Evolutionary conservation across 352 stramenopile genomes (phyloP).

Genomic region (Phytophthora brassicae): DNA sequence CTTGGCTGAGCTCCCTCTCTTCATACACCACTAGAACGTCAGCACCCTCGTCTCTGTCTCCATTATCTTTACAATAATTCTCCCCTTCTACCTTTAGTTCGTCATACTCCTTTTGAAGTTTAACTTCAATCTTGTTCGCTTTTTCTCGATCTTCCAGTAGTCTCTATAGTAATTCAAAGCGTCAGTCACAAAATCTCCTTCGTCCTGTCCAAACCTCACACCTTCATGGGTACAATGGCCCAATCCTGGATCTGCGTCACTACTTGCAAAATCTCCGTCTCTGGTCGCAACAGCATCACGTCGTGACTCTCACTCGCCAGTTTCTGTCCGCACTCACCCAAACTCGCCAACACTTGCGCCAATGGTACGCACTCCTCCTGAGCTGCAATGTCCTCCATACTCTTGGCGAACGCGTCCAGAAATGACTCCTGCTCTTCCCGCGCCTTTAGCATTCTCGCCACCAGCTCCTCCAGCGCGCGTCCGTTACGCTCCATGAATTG

Average conservation of each 20-base stretch:
- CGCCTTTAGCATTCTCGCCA: constrained; percentile 63
- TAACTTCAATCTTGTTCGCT: constrained; percentile 71
- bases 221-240: constrained; percentile 82
- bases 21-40: constrained; percentile 2
- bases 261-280: constrained; percentile 68
- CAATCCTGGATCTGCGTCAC: constrained; percentile 83
- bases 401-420: constrained; percentile 48
- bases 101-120: constrained; percentile 80
- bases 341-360: constrained; percentile 46
- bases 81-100: constrained; percentile 44
- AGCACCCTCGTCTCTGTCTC: not conserved
- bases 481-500: constrained; percentile 85
- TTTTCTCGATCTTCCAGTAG: constrained; percentile 85
- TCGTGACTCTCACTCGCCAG: constrained; percentile 75
- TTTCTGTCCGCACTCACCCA: constrained; percentile 52
- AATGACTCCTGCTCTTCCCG: constrained; percentile 74
- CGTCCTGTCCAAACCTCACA: constrained; percentile 8
- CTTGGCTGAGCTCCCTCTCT: constrained; percentile 51
- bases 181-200: not conserved
- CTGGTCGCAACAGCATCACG: constrained; percentile 69
- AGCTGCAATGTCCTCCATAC: constrained; percentile 62
- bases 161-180: constrained; percentile 30
- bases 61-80: not conserved
- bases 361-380: constrained; percentile 55
- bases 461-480: constrained; percentile 70